Conservation (phyloP, 2,329 filamentous ascomycete genomes). For the Alternaria longipes region DNA sequence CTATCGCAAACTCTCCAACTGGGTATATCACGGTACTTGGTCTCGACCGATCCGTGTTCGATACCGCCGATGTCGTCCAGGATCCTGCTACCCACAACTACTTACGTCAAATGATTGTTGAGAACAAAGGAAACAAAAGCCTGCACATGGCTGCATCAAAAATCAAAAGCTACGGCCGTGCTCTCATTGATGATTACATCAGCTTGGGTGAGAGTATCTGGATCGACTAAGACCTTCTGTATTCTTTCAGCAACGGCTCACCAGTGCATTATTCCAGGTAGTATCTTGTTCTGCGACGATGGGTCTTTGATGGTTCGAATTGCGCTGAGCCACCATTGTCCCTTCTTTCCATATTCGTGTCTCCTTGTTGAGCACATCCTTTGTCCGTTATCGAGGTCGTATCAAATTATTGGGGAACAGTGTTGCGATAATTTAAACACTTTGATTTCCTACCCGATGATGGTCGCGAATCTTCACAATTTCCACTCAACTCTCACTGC, state of each 20-base stretch:
- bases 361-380: no score
- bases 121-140: neutral
- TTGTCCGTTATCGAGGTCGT: no score
- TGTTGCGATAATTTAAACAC: no score
- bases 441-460: no score
- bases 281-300: no score
- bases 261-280: neutral
- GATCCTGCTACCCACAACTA: constrained; percentile 3
- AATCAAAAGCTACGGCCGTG: constrained; percentile 18
- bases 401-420: no score
- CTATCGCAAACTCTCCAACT: constrained; percentile 28
- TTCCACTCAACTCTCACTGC: no score
- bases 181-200: constrained; percentile 6
- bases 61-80: neutral
- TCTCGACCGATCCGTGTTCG: constrained; percentile 13
- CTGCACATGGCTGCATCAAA: neutral
- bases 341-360: no score
- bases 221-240: constrained; percentile 12
- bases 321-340: no score
- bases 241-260: neutral
- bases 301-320: no score
- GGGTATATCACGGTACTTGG: constrained; percentile 31
- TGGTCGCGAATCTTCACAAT: no score
- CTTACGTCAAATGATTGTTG: constrained; percentile 3
- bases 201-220: constrained; percentile 13